Evolutionary conservation across 2,329 filamentous ascomycete genomes (phyloP), one percentile per base, ranked within the genome.

Genomic region (Fusarium penzigii): DNA sequence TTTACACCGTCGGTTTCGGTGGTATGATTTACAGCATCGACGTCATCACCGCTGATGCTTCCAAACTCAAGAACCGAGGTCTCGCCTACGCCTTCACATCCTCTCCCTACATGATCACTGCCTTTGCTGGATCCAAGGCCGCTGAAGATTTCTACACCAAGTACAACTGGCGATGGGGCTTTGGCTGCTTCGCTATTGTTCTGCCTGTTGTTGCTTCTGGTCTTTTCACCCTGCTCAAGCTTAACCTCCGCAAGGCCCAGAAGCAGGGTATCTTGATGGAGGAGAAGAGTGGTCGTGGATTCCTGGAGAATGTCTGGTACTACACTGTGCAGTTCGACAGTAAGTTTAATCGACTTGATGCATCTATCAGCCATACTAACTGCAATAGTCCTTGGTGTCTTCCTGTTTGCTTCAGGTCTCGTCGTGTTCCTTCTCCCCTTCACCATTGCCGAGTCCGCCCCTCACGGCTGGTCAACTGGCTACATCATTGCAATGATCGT

Each of bases 1-100:
- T 88, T 57, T 87, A 87, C 64, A 79, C 78, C 39, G 77, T 85
- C 45, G 86, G 86, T 12, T 74, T 77, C 49, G 80, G 78, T 3
- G 85, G 84, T n/a, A 72, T 88, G 42, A 79, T 78, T 49, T 88
- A 86, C 63, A 77, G 79, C 20, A 74, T 87, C 29, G 79, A 82
- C 55, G 81, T 89, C 39, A 82, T 89, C 65, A 83, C 85, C 48
- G 83, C 86, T 44, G 87, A 89, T 65, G 84, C 82, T 5, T 84
- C 69, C 11, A 60, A 61, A 17, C 61, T 75, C n/a, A 66, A 65
- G 53, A 75, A 73, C 47, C 68, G 72, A 62, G 72, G 67, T 12
- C 52, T 76, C 2, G 72, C 70, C 2, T 75, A 67, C 17, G 71
- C 68, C 17, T 70, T 76, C 38, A 73, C 73, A 7, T 71, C 70